phyloP scores from a whole-genome alignment of 129 eudicot species.

The Flaveria linearis region DNA sequence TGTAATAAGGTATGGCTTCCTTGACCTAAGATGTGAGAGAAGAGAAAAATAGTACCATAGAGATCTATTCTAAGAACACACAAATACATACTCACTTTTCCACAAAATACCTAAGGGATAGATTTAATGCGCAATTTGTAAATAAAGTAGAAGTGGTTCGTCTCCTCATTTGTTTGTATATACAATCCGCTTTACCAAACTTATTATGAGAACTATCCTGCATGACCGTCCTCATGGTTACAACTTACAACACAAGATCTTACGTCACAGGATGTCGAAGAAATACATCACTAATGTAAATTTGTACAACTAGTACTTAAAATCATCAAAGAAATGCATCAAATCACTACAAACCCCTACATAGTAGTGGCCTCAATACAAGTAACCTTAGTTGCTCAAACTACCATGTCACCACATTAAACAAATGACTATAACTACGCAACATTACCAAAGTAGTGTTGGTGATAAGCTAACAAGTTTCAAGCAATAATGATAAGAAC shows the following conservation, averaged over 20 bases:
- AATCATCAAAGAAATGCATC: not conserved
- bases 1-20: not conserved
- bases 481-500: not conserved
- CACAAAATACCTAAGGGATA: not conserved
- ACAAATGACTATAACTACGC: not conserved
- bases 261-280: not conserved
- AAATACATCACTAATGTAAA: not conserved
- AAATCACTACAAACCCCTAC: constrained; percentile 6
- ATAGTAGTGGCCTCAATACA: not conserved
- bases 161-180: constrained; percentile 9
- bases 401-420: constrained; percentile 6
- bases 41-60: not conserved
- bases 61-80: not conserved
- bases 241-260: not conserved
- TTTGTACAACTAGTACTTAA: not conserved
- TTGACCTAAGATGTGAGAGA: not conserved
- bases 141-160: not conserved
- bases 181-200: not conserved
- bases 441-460: not conserved
- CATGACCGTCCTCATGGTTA: constrained; percentile 1
- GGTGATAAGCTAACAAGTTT: not conserved
- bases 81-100: not conserved
- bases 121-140: not conserved
- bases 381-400: constrained; percentile 7
- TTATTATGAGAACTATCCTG: not conserved